Conservation (phyloP, 2,329 filamentous ascomycete genomes). For the Verticillium klebahnii region DNA sequence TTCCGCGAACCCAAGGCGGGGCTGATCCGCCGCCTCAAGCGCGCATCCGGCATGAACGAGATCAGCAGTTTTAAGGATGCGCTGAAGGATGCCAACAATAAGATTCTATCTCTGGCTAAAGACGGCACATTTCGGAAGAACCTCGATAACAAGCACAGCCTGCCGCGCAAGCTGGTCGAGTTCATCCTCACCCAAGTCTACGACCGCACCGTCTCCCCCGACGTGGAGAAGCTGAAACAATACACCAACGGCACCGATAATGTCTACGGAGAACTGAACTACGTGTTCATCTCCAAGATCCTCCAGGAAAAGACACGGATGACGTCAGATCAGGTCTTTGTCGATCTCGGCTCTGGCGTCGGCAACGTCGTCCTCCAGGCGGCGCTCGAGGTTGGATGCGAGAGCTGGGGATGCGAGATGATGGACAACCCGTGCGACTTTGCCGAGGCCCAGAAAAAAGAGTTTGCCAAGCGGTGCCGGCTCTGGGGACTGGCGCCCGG, state of each 20-base stretch:
- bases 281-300: slow-evolving; percentile 78
- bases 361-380: slow-evolving; percentile 95
- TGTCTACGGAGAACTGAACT: slow-evolving; percentile 88
- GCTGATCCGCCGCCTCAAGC: slow-evolving; percentile 71
- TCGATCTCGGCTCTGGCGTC: slow-evolving; percentile 92
- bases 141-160: slow-evolving; percentile 61
- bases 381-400: slow-evolving; percentile 86
- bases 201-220: slow-evolving; percentile 84
- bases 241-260: slow-evolving; percentile 91
- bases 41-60: slow-evolving; percentile 63
- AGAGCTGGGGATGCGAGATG: slow-evolving; percentile 95
- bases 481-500: slow-evolving; percentile 86
- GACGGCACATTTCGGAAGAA: slow-evolving; percentile 69
- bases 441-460: slow-evolving; percentile 72
- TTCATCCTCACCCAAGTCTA: slow-evolving; percentile 86
- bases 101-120: slow-evolving; percentile 59
- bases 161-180: slow-evolving; percentile 69
- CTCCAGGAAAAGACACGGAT: slow-evolving; percentile 71
- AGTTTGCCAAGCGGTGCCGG: slow-evolving; percentile 79
- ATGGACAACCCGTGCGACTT: slow-evolving; percentile 86
- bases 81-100: slow-evolving; percentile 72
- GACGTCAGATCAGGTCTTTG: slow-evolving; percentile 79
- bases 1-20: slow-evolving; percentile 71
- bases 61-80: slow-evolving; percentile 66
- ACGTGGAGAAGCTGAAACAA: slow-evolving; percentile 75